A percentile compares a stretch with the other conserved stretches of the same genome.
Conservation (phyloP, 371 early-diverging fungal species). For the Fennellomyces sp. region DNA sequence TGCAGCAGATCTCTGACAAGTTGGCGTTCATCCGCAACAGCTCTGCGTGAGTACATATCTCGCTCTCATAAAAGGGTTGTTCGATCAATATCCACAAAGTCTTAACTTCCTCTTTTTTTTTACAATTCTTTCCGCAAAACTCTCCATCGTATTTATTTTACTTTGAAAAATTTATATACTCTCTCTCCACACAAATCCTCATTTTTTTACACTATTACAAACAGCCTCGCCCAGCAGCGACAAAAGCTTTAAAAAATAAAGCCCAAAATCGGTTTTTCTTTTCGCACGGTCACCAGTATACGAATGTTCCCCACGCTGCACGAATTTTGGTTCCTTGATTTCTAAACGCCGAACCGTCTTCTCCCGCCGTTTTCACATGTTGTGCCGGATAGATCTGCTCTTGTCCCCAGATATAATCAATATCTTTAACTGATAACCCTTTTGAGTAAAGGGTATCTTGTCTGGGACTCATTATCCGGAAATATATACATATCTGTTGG, state of each 20-base stretch:
- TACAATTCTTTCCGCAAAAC: background rate
- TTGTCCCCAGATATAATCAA: background rate
- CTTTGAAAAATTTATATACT: background rate
- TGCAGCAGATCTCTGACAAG: slow-evolving; percentile 74
- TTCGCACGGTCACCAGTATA: background rate
- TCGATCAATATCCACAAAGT: background rate
- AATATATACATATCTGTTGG: background rate
- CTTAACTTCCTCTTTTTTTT: background rate
- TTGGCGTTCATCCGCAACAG: slow-evolving; percentile 58
- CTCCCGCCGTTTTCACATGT: slow-evolving; percentile 15
- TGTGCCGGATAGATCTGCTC: background rate
- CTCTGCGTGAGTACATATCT: slow-evolving; percentile 6
- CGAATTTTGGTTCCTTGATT: background rate
- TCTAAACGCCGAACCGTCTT: slow-evolving; percentile 13
- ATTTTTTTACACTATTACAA: background rate
- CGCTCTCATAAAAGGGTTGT: background rate
- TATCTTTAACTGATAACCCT: background rate
- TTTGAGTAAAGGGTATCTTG: background rate
- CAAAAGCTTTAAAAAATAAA: slow-evolving; percentile 1
- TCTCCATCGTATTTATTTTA: background rate
- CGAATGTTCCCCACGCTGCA: background rate
- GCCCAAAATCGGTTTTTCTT: background rate
- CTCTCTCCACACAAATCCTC: background rate
- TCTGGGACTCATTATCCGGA: background rate
- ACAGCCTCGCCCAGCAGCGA: background rate